Conservation (phyloP, 75 land plant genomes). For the Cryptomeria japonica region DNA sequence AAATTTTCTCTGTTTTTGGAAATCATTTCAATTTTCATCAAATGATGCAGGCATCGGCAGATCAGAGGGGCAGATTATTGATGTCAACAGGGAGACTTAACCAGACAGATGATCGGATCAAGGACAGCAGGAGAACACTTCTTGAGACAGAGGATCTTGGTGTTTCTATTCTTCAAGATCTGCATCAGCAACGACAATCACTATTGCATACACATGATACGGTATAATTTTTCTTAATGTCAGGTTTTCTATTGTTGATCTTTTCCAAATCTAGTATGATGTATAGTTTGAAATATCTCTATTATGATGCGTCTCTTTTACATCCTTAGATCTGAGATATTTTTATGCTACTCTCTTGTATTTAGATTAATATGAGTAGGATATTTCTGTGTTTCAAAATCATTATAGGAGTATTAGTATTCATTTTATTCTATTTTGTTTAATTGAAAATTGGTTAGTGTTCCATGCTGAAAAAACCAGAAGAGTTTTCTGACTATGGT, state of each 20-base stretch:
- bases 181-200: slow-evolving; percentile 67
- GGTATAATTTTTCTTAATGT: slow-evolving; percentile 16
- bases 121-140: slow-evolving; percentile 46
- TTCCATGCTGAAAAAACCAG: background rate
- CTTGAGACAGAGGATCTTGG: slow-evolving; percentile 71
- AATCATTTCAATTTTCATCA: background rate
- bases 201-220: slow-evolving; percentile 54
- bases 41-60: slow-evolving; percentile 37
- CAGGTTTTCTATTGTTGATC: background rate
- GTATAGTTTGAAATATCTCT: background rate
- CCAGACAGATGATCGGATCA: slow-evolving; percentile 51
- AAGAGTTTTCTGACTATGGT: background rate
- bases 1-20: background rate
- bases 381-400: background rate
- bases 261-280: background rate
- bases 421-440: background rate
- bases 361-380: background rate
- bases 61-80: slow-evolving; percentile 55
- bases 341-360: background rate
- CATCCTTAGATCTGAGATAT: background rate
- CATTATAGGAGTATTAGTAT: background rate
- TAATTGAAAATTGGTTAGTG: background rate
- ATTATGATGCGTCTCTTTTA: background rate
- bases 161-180: slow-evolving; percentile 65
- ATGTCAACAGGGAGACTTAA: slow-evolving; percentile 55